Evolutionary conservation across 345 rosid species (phyloP).

Genomic region (Abelmoschus esculentus): DNA sequence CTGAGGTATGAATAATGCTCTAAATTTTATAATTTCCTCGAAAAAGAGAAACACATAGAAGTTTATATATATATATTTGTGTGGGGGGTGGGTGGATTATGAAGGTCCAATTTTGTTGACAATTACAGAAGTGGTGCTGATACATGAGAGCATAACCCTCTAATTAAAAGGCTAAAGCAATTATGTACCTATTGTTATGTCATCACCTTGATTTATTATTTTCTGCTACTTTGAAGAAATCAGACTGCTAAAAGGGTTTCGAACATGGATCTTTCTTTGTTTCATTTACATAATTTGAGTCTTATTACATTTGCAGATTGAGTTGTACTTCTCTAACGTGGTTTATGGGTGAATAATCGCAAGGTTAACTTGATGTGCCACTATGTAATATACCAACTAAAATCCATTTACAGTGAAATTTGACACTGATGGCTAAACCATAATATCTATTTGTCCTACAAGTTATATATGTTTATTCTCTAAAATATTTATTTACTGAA

Average conservation of each 20-base stretch:
- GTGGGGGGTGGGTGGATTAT: background rate
- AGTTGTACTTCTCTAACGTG: background rate
- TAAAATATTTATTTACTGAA: no score
- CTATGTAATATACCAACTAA: no score
- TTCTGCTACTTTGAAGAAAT: background rate
- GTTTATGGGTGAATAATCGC: background rate
- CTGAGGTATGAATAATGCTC: constrained; percentile 56
- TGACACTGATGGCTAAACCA: no score
- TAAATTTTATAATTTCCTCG: background rate
- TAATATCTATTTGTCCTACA: no score
- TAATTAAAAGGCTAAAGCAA: background rate
- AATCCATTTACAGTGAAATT: no score
- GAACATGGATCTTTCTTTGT: background rate
- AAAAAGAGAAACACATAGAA: background rate
- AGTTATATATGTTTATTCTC: no score
- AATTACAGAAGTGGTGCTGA: background rate
- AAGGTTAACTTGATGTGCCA: no score
- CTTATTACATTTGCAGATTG: background rate
- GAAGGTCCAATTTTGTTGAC: background rate
- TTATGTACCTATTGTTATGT: background rate
- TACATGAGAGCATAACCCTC: background rate
- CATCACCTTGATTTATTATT: background rate
- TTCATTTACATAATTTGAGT: background rate
- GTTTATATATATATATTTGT: background rate
- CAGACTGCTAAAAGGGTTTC: background rate